Evolutionary conservation across 768 basidiomycete genomes (phyloP).

Genomic region (Serendipita sp.): DNA sequence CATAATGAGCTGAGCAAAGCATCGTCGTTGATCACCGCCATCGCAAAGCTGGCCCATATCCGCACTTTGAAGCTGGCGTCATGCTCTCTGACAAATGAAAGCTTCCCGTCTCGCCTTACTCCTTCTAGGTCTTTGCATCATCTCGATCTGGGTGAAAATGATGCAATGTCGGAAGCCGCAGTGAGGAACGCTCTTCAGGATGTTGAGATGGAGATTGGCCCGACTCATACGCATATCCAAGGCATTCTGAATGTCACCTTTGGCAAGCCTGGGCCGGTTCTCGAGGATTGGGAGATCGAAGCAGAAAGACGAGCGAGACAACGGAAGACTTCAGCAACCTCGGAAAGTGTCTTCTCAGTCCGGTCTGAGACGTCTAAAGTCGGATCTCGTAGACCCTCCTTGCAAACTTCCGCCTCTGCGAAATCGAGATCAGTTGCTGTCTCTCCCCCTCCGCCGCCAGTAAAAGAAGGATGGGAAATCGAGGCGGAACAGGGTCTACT

Average conservation of each 20-base stretch:
- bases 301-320: conserved; percentile 27
- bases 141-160: conserved; percentile 54
- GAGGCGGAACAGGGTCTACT: conserved; percentile 61
- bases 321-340: conserved; percentile 8
- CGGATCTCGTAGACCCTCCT: conserved; percentile 8
- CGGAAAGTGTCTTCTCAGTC: conserved; percentile 17
- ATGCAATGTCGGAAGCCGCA: conserved; percentile 30
- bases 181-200: conserved; percentile 34
- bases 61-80: conserved; percentile 31
- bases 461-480: conserved; percentile 66
- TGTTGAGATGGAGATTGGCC: conserved; percentile 38
- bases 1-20: conserved; percentile 44
- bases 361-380: conserved; percentile 14
- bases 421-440: not conserved
- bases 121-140: conserved; percentile 38
- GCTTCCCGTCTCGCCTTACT: conserved; percentile 31
- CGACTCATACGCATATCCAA: conserved; percentile 31
- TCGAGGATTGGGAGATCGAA: conserved; percentile 71
- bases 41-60: conserved; percentile 35
- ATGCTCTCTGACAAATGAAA: conserved; percentile 30
- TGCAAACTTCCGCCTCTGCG: conserved; percentile 9
- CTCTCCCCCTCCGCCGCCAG: conserved; percentile 14
- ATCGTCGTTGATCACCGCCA: conserved; percentile 29
- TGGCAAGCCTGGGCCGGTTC: conserved; percentile 47
- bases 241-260: conserved; percentile 42